Evolutionary conservation across 176 grass and related monocot genomes (phyloP), one percentile per base, ranked within the genome.

Genomic region (Microstegium vimineum): DNA sequence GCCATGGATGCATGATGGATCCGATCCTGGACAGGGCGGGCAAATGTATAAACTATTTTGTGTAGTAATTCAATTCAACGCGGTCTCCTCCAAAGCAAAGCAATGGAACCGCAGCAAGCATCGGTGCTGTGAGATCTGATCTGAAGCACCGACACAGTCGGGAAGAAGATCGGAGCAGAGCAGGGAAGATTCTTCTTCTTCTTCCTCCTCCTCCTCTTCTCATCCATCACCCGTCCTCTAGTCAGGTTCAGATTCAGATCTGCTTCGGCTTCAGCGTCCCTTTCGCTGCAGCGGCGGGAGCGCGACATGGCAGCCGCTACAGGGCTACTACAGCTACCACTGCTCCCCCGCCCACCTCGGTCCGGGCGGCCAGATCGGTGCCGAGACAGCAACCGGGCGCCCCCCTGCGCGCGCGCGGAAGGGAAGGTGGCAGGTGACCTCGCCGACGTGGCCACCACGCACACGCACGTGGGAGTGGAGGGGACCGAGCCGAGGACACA

Each of bases 201-300:
- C 47, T 8, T 51, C 34, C 5, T n/a, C 20, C n/a, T n/a, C n/a
- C n/a, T n/a, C n/a, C n/a, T n/a, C n/a, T n/a, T n/a, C n/a, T n/a
- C n/a, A n/a, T n/a, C 31, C 0, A 52, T n/a, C 71, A 22, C 5
- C 20, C 52, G 22, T 25, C 22, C 54, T 25, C 9, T 4, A 8
- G 22, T 57, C 7, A 18, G 8, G 71, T 74, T 88, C 81, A 84
- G 86, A 90, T 86, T 83, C 83, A 77, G 87, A 86, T 90, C 88
- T 90, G 80, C 34, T 80, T 74, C 84, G 35, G 77, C 0, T 86
- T 73, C 73, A 6, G 73, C 7, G 88, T 86, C 84, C 25, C 62
- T 90, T 52, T 86, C 88, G n/a, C 3, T n/a, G 25, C 74, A 75
- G 88, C 80, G 74, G 69, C 88, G 78, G 69, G 69, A 72, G 84